Evolutionary conservation across 2,329 filamentous ascomycete genomes (phyloP).

Genomic region (Pseudogymnoascus sp.): DNA sequence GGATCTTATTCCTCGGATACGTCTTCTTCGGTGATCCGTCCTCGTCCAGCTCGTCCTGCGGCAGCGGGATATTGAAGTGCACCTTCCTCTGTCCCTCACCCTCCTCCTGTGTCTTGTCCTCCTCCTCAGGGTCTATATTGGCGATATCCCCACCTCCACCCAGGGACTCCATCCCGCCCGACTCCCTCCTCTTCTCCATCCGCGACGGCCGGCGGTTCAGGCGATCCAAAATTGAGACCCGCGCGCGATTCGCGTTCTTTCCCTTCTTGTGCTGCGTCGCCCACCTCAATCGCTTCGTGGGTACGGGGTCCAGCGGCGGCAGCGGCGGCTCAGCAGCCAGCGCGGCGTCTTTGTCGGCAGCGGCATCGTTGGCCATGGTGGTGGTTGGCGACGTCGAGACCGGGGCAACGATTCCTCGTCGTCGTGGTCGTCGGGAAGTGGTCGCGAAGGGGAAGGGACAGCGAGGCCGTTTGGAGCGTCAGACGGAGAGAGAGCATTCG

Average conservation of each 20-base stretch:
- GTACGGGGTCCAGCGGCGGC: conserved; percentile 33
- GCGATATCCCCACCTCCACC: conserved; percentile 19
- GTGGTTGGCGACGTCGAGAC: conserved; percentile 27
- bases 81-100: conserved; percentile 45
- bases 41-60: conserved; percentile 66
- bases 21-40: conserved; percentile 62
- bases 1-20: conserved; percentile 89
- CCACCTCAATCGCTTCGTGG: conserved; percentile 81
- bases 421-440: background rate
- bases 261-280: conserved; percentile 79
- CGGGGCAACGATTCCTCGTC: conserved; percentile 3
- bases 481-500: background rate
- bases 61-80: conserved; percentile 81
- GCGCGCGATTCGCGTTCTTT: conserved; percentile 67
- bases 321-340: conserved; percentile 28
- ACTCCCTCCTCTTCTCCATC: conserved; percentile 62
- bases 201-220: conserved; percentile 54
- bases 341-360: background rate
- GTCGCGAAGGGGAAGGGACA: background rate
- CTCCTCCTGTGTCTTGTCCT: conserved; percentile 31
- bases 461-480: background rate
- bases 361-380: conserved; percentile 17
- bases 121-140: conserved; percentile 16
- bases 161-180: conserved; percentile 28
- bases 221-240: conserved; percentile 71